Evolutionary conservation across 139 green algal species (phyloP).

Genomic region (Picochlorum costavermella): DNA sequence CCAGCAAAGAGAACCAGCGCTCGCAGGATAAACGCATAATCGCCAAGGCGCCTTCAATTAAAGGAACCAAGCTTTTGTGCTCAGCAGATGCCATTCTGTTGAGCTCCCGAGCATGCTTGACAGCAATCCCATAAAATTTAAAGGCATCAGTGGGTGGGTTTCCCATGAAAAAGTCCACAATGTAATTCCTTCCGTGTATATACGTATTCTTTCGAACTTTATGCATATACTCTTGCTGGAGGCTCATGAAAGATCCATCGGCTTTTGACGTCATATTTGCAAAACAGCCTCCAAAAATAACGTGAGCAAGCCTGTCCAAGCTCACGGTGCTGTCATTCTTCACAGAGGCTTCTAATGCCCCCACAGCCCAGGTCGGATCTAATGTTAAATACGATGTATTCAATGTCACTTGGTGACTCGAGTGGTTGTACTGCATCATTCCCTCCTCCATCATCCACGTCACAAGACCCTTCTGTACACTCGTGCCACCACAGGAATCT

Average conservation of each 20-base stretch:
- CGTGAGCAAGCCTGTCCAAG: not conserved
- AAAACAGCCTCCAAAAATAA: not conserved
- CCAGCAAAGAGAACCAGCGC: constrained; percentile 69
- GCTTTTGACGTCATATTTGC: not conserved
- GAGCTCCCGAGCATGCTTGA: constrained; percentile 27
- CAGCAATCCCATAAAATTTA: constrained; percentile 14
- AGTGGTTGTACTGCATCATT: no score
- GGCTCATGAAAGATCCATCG: not conserved
- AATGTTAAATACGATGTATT: not conserved
- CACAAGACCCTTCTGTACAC: no score
- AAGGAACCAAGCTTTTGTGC: constrained; percentile 50
- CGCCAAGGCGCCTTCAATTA: constrained; percentile 65
- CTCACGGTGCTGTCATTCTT: not conserved
- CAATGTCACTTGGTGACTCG: not conserved
- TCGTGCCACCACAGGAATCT: no score
- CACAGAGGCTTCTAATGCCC: not conserved
- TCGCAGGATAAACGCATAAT: constrained; percentile 79
- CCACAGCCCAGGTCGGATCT: not conserved
- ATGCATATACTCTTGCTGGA: not conserved
- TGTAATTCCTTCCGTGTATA: not conserved
- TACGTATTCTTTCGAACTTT: not conserved
- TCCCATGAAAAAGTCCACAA: not conserved
- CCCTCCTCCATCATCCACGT: no score
- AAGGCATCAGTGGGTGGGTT: not conserved
- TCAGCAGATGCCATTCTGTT: constrained; percentile 23